phyloP scores from a whole-genome alignment of 1,284 basidiomycete species.

The Leccinum pachyderme region DNA sequence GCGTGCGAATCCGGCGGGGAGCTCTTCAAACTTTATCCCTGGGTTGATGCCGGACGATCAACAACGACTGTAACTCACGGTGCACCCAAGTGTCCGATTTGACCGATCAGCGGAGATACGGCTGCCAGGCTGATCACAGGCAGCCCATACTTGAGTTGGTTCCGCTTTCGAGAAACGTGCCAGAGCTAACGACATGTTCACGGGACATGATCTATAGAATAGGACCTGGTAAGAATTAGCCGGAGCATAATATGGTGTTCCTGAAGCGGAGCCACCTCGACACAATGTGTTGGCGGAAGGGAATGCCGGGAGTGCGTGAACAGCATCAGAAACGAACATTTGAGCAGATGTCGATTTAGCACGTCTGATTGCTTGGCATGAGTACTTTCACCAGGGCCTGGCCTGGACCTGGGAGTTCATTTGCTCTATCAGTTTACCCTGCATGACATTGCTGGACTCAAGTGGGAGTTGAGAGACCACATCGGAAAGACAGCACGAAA shows the following conservation, averaged over 20 bases:
- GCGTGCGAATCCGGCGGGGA: background rate
- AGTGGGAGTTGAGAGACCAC: background rate
- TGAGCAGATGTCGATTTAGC: background rate
- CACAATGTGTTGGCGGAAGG: background rate
- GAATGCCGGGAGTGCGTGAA: background rate
- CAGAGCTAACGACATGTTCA: background rate
- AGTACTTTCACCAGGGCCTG: background rate
- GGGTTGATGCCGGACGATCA: conserved; percentile 10
- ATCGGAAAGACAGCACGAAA: background rate
- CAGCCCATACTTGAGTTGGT: background rate
- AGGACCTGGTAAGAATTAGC: background rate
- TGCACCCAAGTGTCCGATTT: background rate
- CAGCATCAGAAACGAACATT: background rate
- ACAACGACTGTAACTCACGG: conserved; percentile 1
- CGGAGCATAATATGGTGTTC: background rate
- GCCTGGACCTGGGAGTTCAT: background rate
- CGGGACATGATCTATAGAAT: background rate
- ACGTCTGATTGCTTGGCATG: background rate
- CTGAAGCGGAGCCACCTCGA: background rate
- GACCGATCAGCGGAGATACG: background rate
- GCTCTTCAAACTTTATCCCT: background rate
- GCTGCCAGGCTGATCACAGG: too few relatives aligned
- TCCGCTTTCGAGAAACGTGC: background rate
- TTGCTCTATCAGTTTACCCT: background rate
- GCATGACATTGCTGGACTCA: background rate